These are phyloP conservation scores for Paramecium pentaurelia DNA, from an alignment of 73 alveolate species.

Conservation along the genomic window DNA sequence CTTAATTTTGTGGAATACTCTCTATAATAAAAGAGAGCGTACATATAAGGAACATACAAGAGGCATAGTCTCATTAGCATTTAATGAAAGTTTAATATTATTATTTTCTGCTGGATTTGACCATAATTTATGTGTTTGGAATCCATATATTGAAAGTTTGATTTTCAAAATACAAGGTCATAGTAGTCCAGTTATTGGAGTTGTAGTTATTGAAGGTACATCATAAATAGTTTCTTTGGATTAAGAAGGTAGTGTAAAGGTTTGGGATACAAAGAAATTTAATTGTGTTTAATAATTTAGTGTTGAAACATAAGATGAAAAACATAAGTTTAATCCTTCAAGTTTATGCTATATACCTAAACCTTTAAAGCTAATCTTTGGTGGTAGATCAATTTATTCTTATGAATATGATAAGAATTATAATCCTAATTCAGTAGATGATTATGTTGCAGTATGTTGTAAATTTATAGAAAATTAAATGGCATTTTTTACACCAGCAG, in stretches of 20 bases:
- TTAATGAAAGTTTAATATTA: slow-evolving; percentile 69
- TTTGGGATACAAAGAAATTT: slow-evolving; percentile 79
- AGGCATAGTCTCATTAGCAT: slow-evolving; percentile 79
- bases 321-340: slow-evolving; percentile 68
- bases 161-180: slow-evolving; percentile 75
- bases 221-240: slow-evolving; percentile 76
- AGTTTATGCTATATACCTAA: slow-evolving; percentile 67
- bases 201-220: slow-evolving; percentile 72
- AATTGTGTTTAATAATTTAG: slow-evolving; percentile 77
- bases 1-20: slow-evolving; percentile 80
- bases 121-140: slow-evolving; percentile 86
- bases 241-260: slow-evolving; percentile 75
- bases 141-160: slow-evolving; percentile 80
- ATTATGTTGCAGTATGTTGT: slow-evolving; percentile 73
- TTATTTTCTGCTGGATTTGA: slow-evolving; percentile 87
- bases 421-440: slow-evolving; percentile 81
- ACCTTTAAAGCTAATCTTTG: slow-evolving; percentile 70
- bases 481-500: slow-evolving; percentile 78
- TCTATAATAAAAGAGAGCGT: slow-evolving; percentile 69
- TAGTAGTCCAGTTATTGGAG: slow-evolving; percentile 72
- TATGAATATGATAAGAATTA: slow-evolving; percentile 82
- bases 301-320: slow-evolving; percentile 75
- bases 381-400: slow-evolving; percentile 72
- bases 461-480: slow-evolving; percentile 61
- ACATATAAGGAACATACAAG: slow-evolving; percentile 77